Percentiles rank a stretch among this genome's conserved stretches.
phyloP scores from a whole-genome alignment of 495 filamentous ascomycete genomes.

The Annulohypoxylon moriforme region DNA sequence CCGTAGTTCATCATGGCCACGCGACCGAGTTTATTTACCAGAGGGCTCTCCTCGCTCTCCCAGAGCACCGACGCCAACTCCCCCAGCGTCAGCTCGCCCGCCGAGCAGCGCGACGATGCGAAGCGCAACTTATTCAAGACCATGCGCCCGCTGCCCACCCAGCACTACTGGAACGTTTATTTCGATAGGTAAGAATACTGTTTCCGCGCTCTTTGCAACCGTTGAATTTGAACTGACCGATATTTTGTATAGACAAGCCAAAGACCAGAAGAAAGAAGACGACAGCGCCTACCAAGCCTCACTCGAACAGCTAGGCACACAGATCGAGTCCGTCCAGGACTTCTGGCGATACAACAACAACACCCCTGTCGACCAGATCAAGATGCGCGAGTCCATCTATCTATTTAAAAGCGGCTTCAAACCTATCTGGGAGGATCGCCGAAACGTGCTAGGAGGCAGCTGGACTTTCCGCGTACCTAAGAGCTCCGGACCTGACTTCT shows the following conservation, averaged over 20 bases:
- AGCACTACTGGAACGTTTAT: constrained; percentile 71
- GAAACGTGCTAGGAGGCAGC: constrained; percentile 82
- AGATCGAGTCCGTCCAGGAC: constrained; percentile 78
- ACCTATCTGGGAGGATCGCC: constrained; percentile 90
- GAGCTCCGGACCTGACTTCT: constrained; percentile 75
- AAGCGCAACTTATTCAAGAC: constrained; percentile 70
- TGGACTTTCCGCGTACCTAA: constrained; percentile 92
- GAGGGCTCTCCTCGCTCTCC: constrained; percentile 63
- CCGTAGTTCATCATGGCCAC: constrained; percentile 53
- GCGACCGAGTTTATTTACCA: constrained; percentile 64
- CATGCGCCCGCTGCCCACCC: constrained; percentile 68
- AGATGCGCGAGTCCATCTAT: constrained; percentile 84
- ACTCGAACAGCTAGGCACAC: constrained; percentile 73
- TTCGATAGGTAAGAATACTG: constrained; percentile 60
- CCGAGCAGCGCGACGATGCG: constrained; percentile 68
- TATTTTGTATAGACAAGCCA: constrained; percentile 50
- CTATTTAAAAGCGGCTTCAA: constrained; percentile 88
- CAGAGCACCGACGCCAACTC: constrained; percentile 63
- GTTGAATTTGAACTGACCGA: constrained; percentile 19
- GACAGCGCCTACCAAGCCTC: constrained; percentile 68
- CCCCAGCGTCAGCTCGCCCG: constrained; percentile 61
- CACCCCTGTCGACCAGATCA: constrained; percentile 78
- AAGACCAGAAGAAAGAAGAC: constrained; percentile 53
- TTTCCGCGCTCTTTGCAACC: not conserved
- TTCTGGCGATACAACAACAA: constrained; percentile 95